Evolutionary conservation across 148 eudicot species (phyloP).

Genomic region (Silene uniflora): DNA sequence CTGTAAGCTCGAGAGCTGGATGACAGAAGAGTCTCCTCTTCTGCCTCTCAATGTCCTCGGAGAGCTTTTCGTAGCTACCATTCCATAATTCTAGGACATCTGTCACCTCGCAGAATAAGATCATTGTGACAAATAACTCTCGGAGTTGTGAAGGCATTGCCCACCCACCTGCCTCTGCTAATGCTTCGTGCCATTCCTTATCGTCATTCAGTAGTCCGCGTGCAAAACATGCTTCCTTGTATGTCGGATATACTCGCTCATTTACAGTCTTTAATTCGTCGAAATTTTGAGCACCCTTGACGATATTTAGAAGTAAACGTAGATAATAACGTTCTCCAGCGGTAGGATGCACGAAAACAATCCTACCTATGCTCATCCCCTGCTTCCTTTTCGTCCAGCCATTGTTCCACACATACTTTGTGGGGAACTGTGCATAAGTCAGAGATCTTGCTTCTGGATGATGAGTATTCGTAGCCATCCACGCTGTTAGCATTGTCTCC

Average conservation of each 20-base stretch:
- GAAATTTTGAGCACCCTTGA: neutral
- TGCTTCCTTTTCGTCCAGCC: neutral
- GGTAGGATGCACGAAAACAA: too few relatives aligned
- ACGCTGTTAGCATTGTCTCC: neutral
- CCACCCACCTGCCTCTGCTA: neutral
- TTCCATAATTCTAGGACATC: conserved; percentile 6
- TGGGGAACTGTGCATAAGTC: neutral
- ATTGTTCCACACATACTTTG: neutral
- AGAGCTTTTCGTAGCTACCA: neutral
- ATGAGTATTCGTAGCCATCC: neutral
- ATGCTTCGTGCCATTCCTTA: conserved; percentile 4
- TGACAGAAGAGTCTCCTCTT: neutral
- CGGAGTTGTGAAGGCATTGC: neutral
- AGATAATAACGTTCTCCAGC: neutral
- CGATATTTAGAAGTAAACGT: neutral
- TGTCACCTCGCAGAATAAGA: too few relatives aligned
- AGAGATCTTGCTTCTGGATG: neutral
- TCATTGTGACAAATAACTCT: neutral
- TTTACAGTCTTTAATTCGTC: neutral
- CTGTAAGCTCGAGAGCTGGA: neutral
- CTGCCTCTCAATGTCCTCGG: conserved; percentile 10
- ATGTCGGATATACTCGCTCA: neutral
- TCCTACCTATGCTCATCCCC: too few relatives aligned
- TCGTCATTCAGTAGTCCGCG: neutral
- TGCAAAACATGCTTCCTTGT: neutral